Evolutionary conservation across 2,329 filamentous ascomycete genomes (phyloP), one percentile per base, ranked within the genome.

Genomic region (Neobulgaria alba): DNA sequence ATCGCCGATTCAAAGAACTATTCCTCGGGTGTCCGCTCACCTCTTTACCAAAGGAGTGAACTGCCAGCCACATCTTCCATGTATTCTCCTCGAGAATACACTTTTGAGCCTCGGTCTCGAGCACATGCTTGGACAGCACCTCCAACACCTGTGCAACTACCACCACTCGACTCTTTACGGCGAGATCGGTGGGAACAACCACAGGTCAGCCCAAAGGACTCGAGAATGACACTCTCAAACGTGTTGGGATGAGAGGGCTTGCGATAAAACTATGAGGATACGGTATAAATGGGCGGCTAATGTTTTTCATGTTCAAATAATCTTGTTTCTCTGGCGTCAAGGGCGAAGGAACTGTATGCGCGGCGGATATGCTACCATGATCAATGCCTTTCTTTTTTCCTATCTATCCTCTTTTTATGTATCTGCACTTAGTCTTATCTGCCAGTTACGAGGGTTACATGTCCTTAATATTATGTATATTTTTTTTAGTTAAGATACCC

Each of bases 191-290:
- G 36, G 15, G 49, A 47, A 35, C 44, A 41, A 15, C 33, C 42
- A 12, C 36, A 30, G 1, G n/a, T n/a, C n/a, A n/a, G n/a, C n/a
- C 51, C 55, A 31, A 48, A 54, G 7, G 58, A 60, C 40, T 49
- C 54, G 7, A 50, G 58, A 30, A 60, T 60, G 58, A 43, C 54
- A 42, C 52, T 60, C 16, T 58, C 57, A 15, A 52, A 48, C 2
- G 39, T 60, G 4, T 38, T 60, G 2, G 54, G 42, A 35, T 57
- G 41, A 53, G 5, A 18, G 23, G 17, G 8, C 17, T 19, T 35
- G 18, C 17, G 5, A 3, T 17, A n/a, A 4, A 18, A 35, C n/a
- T 5, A 35, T 18, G 14, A 35, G 33, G 33, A 21, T 20, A 18
- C 15, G 16, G 15, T 35, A 19, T 19, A 19, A 20, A 16, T 19